phyloP scores from a whole-genome alignment of 2,329 filamentous ascomycete species.

The Ceratocystis ficicola region DNA sequence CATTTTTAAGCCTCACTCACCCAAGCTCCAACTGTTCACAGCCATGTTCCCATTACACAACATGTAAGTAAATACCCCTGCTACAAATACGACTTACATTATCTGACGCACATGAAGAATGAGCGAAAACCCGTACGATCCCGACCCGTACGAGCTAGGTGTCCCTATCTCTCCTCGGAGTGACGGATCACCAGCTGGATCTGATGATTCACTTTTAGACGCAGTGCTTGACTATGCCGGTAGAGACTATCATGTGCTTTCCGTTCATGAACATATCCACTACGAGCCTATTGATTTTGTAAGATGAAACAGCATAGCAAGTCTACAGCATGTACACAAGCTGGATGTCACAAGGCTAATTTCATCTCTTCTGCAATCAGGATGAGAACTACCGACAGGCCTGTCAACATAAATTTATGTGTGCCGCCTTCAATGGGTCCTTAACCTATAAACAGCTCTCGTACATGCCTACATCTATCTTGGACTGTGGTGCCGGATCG shows the following conservation, averaged over 20 bases:
- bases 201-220: neutral
- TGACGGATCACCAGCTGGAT: neutral
- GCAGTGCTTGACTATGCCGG: neutral
- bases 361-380: neutral
- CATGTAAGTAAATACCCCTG: neutral
- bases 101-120: neutral
- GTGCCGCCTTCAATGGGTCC: conserved; percentile 7
- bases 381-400: neutral
- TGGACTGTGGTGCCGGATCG: conserved; percentile 19
- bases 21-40: neutral
- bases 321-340: neutral
- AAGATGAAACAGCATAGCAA: conserved; percentile 2
- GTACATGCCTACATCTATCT: conserved; percentile 2
- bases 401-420: conserved; percentile 13
- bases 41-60: neutral
- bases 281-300: conserved; percentile 19
- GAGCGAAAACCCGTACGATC: neutral
- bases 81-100: neutral
- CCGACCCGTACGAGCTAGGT: neutral
- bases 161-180: neutral
- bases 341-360: neutral
- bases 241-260: conserved; percentile 9
- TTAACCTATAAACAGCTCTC: conserved; percentile 7
- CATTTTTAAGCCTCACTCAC: neutral
- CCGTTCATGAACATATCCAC: conserved; percentile 12